Percentiles rank a stretch among this genome's conserved stretches.
Conservation (phyloP, 2,329 filamentous ascomycete species). For the Aspergillus sp. region DNA sequence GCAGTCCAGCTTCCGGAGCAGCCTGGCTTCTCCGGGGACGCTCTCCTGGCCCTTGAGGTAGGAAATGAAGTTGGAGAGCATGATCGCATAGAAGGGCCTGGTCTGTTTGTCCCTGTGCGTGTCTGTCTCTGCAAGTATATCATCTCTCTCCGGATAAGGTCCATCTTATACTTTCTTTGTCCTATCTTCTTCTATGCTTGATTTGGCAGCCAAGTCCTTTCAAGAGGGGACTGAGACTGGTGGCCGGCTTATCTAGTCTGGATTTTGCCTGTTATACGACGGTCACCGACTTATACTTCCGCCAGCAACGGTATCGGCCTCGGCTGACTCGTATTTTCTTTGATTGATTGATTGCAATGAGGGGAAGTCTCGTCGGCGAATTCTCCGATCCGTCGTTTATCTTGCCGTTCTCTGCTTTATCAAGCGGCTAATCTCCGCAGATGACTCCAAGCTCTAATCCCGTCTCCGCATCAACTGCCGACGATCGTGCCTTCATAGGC, state of each 20-base stretch:
- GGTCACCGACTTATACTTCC: neutral
- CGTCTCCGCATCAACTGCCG: neutral
- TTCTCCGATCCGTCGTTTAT: neutral
- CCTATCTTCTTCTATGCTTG: neutral
- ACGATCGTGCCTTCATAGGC: neutral
- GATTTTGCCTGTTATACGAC: neutral
- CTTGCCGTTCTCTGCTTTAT: neutral
- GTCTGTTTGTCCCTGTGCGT: neutral
- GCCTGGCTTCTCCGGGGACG: conserved; percentile 34
- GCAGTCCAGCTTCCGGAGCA: conserved; percentile 52
- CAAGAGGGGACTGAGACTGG: neutral
- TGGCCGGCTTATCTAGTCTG: neutral
- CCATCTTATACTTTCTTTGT: neutral
- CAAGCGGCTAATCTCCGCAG: neutral
- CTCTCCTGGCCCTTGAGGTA: conserved; percentile 7
- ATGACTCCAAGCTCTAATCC: neutral
- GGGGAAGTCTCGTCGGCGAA: neutral
- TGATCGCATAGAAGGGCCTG: neutral
- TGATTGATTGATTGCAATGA: neutral
- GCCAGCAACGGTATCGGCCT: neutral
- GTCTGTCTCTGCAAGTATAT: too few relatives aligned
- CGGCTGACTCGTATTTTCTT: neutral
- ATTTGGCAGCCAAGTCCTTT: neutral
- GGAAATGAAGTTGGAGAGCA: conserved; percentile 4
- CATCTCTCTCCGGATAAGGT: neutral